These are phyloP conservation scores for Penicillium expansum DNA, from an alignment of 2,329 filamentous ascomycete genomes.

Conservation along the genomic window DNA sequence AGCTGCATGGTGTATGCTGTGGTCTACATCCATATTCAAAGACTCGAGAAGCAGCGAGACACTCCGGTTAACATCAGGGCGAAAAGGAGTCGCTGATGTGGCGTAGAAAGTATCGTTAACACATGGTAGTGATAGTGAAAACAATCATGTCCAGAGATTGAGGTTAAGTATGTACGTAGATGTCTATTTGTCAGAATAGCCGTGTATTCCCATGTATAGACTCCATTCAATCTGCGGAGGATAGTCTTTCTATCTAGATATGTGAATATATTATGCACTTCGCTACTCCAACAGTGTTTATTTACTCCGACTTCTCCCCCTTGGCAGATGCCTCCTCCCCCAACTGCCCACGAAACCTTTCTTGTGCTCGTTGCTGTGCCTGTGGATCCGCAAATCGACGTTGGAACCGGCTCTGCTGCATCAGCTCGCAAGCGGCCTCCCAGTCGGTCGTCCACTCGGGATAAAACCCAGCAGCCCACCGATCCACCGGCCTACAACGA, in stretches of 20 bases:
- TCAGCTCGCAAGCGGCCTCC: not conserved
- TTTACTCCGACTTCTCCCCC: not conserved
- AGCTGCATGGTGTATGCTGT: not conserved
- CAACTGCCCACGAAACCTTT: not conserved
- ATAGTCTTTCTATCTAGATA: not conserved
- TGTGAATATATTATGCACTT: not conserved
- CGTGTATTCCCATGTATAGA: not conserved
- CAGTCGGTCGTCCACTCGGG: not conserved
- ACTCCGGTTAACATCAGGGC: not conserved
- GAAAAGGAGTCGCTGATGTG: not conserved
- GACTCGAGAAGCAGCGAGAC: not conserved
- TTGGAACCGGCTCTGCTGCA: not conserved
- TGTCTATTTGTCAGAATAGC: not conserved
- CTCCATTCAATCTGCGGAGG: not conserved
- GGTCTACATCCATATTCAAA: not conserved
- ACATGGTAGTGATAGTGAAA: not conserved
- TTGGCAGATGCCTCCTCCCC: not conserved
- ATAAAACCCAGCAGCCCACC: not conserved
- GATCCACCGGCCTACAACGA: constrained; percentile 2
- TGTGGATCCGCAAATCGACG: not conserved
- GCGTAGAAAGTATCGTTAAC: not conserved
- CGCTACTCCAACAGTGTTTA: not conserved
- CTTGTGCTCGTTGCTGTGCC: not conserved
- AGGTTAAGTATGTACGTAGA: not conserved
- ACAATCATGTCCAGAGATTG: not conserved